These are phyloP conservation scores for Fusarium protoensiforme DNA, from an alignment of 2,329 filamentous ascomycete species.

Conservation along the genomic window DNA sequence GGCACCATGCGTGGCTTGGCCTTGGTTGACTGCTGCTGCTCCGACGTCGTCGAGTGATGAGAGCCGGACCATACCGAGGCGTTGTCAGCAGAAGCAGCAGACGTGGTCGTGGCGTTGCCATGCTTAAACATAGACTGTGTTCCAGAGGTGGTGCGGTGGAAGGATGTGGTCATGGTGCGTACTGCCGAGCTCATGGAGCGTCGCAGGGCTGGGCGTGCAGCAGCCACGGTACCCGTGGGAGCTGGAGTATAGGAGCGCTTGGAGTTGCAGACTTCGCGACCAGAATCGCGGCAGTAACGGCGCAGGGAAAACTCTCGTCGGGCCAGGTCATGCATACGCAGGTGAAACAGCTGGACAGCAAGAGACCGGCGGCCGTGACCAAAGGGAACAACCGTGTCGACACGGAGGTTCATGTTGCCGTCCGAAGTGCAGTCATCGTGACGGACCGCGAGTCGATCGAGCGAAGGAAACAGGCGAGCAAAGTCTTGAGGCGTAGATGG, in stretches of 20 bases:
- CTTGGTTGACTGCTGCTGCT: constrained; percentile 41
- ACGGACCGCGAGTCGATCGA: constrained; percentile 81
- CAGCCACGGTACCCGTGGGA: constrained; percentile 27
- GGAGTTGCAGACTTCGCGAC: constrained; percentile 90
- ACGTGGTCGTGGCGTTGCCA: constrained; percentile 20
- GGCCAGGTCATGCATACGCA: constrained; percentile 92
- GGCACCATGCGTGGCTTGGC: constrained; percentile 58
- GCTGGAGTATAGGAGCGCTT: constrained; percentile 69
- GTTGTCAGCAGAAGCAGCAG: constrained; percentile 30
- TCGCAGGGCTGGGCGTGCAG: constrained; percentile 60
- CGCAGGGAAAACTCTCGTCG: constrained; percentile 90
- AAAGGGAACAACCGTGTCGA: constrained; percentile 78
- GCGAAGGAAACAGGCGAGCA: constrained; percentile 85
- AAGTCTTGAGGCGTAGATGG: constrained; percentile 87
- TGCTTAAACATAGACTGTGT: constrained; percentile 38
- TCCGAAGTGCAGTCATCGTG: constrained; percentile 92
- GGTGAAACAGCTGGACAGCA: constrained; percentile 84
- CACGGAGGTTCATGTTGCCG: constrained; percentile 94
- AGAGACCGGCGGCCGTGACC: constrained; percentile 71
- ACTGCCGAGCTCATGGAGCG: constrained; percentile 58
- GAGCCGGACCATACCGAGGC: constrained; percentile 41
- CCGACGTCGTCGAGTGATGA: constrained; percentile 29
- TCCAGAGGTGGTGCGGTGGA: constrained; percentile 44
- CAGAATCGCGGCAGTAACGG: constrained; percentile 91
- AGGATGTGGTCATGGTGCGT: constrained; percentile 55